Evolutionary conservation across 2,329 filamentous ascomycete genomes (phyloP).

Genomic region (Colletotrichum salicis): DNA sequence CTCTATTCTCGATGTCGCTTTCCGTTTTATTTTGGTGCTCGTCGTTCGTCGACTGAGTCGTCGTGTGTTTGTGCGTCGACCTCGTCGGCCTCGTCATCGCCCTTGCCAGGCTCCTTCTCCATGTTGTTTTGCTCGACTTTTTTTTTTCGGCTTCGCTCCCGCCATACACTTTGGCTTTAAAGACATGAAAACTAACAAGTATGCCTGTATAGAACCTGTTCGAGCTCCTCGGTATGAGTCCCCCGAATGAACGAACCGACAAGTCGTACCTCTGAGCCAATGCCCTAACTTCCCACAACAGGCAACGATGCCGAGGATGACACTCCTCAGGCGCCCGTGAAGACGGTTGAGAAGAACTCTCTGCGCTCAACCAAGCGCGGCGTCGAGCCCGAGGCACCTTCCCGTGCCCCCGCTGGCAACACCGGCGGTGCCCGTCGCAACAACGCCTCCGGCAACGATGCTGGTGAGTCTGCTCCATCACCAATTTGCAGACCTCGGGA

Average conservation of each 20-base stretch:
- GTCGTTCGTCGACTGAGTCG: slow-evolving; percentile 5
- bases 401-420: slow-evolving; percentile 53
- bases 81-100: neutral
- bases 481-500: slow-evolving; percentile 22
- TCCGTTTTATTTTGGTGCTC: slow-evolving; percentile 5
- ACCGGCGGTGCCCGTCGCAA: slow-evolving; percentile 62
- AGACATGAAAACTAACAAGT: slow-evolving; percentile 15
- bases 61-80: slow-evolving; percentile 13
- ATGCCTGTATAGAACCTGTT: slow-evolving; percentile 80
- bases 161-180: neutral
- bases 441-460: slow-evolving; percentile 80
- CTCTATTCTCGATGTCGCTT: slow-evolving; percentile 3
- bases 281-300: slow-evolving; percentile 44
- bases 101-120: neutral
- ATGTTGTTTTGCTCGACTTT: neutral
- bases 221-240: slow-evolving; percentile 91
- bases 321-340: slow-evolving; percentile 82
- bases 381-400: slow-evolving; percentile 77
- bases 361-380: slow-evolving; percentile 86
- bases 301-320: slow-evolving; percentile 75
- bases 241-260: slow-evolving; percentile 39
- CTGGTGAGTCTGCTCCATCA: slow-evolving; percentile 71
- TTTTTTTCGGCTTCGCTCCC: neutral
- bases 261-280: slow-evolving; percentile 33
- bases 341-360: slow-evolving; percentile 86